These are phyloP conservation scores for Sugiyamaella xylanicola DNA, from an alignment of 1,139 yeast genomes.

Conservation along the genomic window DNA sequence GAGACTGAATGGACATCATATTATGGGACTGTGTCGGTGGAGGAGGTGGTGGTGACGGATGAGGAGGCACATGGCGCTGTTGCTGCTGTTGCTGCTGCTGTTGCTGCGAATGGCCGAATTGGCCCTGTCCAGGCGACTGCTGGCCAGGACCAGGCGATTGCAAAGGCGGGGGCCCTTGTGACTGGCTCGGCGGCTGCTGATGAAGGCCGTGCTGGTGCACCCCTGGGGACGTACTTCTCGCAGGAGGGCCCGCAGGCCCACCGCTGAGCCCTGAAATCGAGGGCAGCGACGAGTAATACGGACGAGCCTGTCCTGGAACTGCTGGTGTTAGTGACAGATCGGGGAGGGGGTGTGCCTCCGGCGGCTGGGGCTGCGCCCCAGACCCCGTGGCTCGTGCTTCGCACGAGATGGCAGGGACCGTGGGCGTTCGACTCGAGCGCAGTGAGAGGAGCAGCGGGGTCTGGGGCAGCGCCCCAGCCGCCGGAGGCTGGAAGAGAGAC, in stretches of 20 bases:
- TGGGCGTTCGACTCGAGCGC: too few species aligned
- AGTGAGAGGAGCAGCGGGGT: too few species aligned
- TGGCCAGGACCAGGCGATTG: background rate
- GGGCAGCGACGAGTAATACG: constrained; percentile 29
- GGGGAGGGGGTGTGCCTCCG: background rate
- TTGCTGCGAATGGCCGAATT: constrained; percentile 29
- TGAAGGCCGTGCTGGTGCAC: constrained; percentile 35
- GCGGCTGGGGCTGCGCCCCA: background rate
- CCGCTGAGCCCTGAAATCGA: constrained; percentile 21
- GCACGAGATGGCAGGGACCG: too few species aligned
- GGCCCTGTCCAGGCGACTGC: constrained; percentile 1
- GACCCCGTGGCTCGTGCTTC: too few species aligned
- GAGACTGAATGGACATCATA: constrained; percentile 6
- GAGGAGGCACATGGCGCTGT: constrained; percentile 22
- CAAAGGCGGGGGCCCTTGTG: too few species aligned
- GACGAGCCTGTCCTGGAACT: constrained; percentile 22
- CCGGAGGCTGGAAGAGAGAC: constrained; percentile 12
- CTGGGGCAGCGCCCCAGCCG: background rate
- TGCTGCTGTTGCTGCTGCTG: constrained; percentile 25
- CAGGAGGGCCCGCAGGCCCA: constrained; percentile 2
- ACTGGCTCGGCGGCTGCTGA: constrained; percentile 15
- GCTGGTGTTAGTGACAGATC: background rate
- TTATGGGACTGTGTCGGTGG: constrained; percentile 1
- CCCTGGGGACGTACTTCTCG: background rate
- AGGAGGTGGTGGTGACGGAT: background rate